Base-by-base conservation (phyloP, 2,329 filamentous ascomycete species). In the Colletotrichum aenigma region DNA sequence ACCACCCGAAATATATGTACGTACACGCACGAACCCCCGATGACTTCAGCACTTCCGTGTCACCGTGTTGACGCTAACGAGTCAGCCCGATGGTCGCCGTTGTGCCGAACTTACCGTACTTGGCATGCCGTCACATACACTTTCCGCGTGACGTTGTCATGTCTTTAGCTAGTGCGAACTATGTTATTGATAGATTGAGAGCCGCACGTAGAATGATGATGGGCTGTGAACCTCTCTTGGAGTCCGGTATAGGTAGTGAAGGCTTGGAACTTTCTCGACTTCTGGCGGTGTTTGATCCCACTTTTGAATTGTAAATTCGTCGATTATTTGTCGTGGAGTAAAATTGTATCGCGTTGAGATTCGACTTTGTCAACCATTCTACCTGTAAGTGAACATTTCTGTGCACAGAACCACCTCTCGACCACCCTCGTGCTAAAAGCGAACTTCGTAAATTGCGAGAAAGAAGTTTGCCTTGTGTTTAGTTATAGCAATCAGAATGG, bases 211-310 rank as follows among this genome's bases (percentile, higher is more conserved):
- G 43, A 7, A 13, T 1, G 18, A 0, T 48, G 43, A 21, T n/a
- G n/a, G 6, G 6, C 18, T 21, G n/a, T 6, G 9, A 48, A 4
- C 18, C 2, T 48, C 38, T n/a, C 38, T 48, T 0, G 1, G 18
- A 43, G 16, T 0, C 18, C 10, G 38, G 3, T 43, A 8, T n/a
- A n/a, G 18, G 0, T 3, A n/a, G 38, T 43, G 38, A 43, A 1
- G 1, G 38, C 18, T 43, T 10, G 18, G 38, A 43, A 10, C 38
- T 21, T 21, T 48, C 3, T 48, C 10, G 10, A 6, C 1, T 1
- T 21, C n/a, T 12, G 2, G n/a, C 3, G 43, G 2, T 21, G 43
- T 48, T 4, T 1, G n/a, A 2, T 21, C 3, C 7, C 2, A 21
- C 43, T 21, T n/a, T 21, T 21, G 10, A 3, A 21, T 48, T 21